These are phyloP conservation scores for Lipomyces yarrowii DNA, from an alignment of 1,139 yeast genomes.

Conservation along the genomic window DNA sequence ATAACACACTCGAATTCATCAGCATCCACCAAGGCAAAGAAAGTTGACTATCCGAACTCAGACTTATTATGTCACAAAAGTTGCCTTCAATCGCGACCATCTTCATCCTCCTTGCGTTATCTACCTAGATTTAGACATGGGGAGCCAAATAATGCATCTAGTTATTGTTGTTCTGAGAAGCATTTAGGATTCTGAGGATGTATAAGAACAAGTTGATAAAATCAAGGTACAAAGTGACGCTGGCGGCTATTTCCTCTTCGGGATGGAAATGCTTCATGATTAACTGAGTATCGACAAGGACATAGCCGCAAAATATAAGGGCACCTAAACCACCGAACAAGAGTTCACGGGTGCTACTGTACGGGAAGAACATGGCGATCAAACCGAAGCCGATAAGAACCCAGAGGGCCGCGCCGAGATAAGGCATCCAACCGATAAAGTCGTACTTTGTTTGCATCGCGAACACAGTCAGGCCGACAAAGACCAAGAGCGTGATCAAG, in stretches of 20 bases:
- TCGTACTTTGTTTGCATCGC: constrained; percentile 86
- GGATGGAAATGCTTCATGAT: constrained; percentile 79
- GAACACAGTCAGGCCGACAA: constrained; percentile 72
- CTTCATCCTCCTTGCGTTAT: background rate
- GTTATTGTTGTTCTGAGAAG: constrained; percentile 36
- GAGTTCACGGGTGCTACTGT: constrained; percentile 56
- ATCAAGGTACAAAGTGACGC: constrained; percentile 77
- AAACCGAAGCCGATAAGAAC: constrained; percentile 73
- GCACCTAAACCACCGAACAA: constrained; percentile 77
- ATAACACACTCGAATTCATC: background rate
- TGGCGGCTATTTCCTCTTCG: constrained; percentile 83
- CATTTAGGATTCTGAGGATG: constrained; percentile 68
- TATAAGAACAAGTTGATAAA: constrained; percentile 77
- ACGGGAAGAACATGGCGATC: constrained; percentile 68
- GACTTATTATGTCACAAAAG: background rate
- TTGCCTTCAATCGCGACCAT: background rate
- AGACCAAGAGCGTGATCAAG: constrained; percentile 66
- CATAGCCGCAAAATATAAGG: constrained; percentile 67
- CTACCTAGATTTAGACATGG: background rate
- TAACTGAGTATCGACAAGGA: constrained; percentile 79
- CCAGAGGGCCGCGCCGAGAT: constrained; percentile 63
- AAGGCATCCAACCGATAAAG: constrained; percentile 72
- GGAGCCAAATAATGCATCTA: background rate
- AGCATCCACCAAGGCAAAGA: background rate
- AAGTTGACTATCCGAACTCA: background rate